Evolutionary conservation across 257 asterid genomes (phyloP).

Genomic region (Knoxia roxburghii): DNA sequence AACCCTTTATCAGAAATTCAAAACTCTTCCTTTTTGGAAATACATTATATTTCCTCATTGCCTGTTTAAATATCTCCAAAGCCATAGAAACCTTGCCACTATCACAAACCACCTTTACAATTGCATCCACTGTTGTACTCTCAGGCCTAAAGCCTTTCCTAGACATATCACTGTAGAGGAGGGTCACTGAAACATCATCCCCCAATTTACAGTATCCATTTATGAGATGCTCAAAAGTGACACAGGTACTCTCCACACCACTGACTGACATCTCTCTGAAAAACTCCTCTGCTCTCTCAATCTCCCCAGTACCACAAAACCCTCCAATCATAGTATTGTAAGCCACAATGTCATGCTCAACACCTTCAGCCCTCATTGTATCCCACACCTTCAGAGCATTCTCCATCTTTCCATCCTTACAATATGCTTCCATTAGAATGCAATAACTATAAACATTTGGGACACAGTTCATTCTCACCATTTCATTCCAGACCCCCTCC

Average conservation of each 20-base stretch:
- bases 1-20: constrained; percentile 38
- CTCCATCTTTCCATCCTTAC: constrained; percentile 48
- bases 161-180: constrained; percentile 58
- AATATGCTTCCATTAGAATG: constrained; percentile 52
- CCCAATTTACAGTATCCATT: constrained; percentile 54
- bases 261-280: constrained; percentile 55
- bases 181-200: constrained; percentile 38
- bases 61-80: constrained; percentile 31
- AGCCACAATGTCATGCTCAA: constrained; percentile 45
- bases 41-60: constrained; percentile 35
- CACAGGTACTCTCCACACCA: constrained; percentile 52
- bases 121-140: constrained; percentile 42
- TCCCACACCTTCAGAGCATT: constrained; percentile 57
- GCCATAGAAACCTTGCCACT: constrained; percentile 37
- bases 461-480: constrained; percentile 31
- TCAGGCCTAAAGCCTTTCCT: constrained; percentile 47
- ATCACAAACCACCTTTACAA: constrained; percentile 46
- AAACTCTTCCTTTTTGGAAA: constrained; percentile 47
- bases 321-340: constrained; percentile 69
- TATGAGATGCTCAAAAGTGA: constrained; percentile 66
- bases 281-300: constrained; percentile 60
- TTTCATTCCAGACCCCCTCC: constrained; percentile 69
- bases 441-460: constrained; percentile 61
- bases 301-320: constrained; percentile 51
- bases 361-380: constrained; percentile 44